Percentiles rank a stretch among this genome's conserved stretches.
Conservation (phyloP, 768 basidiomycete genomes). For the Lactarius pseudohatsudake region DNA sequence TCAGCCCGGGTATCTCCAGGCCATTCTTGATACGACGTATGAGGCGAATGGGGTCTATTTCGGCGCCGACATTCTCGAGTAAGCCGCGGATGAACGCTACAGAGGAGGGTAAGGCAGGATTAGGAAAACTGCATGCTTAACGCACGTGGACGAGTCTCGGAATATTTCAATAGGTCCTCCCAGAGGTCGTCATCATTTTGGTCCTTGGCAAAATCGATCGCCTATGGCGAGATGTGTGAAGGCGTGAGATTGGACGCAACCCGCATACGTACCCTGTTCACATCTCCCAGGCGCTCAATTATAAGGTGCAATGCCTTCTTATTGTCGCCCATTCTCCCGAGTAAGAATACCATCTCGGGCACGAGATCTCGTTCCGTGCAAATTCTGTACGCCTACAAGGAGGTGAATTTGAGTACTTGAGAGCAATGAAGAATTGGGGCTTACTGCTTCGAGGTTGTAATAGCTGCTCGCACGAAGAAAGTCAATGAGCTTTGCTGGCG, state of each 20-base stretch:
- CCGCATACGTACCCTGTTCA: slow-evolving; percentile 64
- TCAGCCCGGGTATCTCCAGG: slow-evolving; percentile 92
- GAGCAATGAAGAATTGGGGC: slow-evolving; percentile 15
- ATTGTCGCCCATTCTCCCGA: slow-evolving; percentile 97
- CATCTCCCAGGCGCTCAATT: slow-evolving; percentile 92
- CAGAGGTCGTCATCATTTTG: slow-evolving; percentile 96
- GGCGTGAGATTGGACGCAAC: not conserved
- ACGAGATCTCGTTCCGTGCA: slow-evolving; percentile 87
- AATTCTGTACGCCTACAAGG: slow-evolving; percentile 77
- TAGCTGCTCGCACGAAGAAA: slow-evolving; percentile 89
- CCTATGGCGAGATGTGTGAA: slow-evolving; percentile 3
- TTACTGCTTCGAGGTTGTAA: slow-evolving; percentile 83
- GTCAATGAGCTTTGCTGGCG: slow-evolving; percentile 75
- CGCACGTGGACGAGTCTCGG: slow-evolving; percentile 87
- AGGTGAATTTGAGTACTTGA: not conserved
- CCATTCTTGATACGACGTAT: slow-evolving; percentile 96
- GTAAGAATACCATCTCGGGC: slow-evolving; percentile 94
- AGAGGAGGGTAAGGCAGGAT: slow-evolving; percentile 11
- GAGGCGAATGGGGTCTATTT: slow-evolving; percentile 92
- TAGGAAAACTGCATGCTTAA: slow-evolving; percentile 8
- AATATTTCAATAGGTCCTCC: slow-evolving; percentile 94
- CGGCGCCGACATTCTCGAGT: slow-evolving; percentile 93
- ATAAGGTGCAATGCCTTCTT: slow-evolving; percentile 92
- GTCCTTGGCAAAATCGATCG: slow-evolving; percentile 97
- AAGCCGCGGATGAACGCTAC: slow-evolving; percentile 91